Base-by-base conservation (phyloP, 192 early-diverging fungal genomes). In the Coemansia furcata region DNA sequence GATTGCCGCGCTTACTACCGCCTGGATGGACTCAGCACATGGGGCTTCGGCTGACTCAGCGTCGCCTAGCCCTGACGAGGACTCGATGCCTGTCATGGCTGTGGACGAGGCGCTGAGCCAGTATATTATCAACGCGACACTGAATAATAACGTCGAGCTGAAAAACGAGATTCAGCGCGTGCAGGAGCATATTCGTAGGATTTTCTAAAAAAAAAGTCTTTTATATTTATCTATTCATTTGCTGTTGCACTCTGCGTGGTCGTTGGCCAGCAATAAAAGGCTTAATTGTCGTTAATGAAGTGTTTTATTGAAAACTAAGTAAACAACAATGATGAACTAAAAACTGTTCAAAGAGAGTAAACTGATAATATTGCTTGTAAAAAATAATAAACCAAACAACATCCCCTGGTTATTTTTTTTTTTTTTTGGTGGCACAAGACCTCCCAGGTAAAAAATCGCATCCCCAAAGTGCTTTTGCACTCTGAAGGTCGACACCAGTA, bases 101-200 rank as follows among this genome's bases (percentile, higher is more conserved):
- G 74, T 85, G 17, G 84, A 85, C 37, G 64, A 76, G 38, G 84
- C 80, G 0, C 43, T 85, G 57, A 85, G 74, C 72, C 71, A 77
- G 71, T 83, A 83, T 40, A 85, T 85, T 43, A 69, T 83, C 55
- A 68, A 71, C 15, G 63, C 80, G 0, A 74, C 68, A 19, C 44
- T 82, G 23, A 50, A 37, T 39, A 76, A 80, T 35, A 74, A 73
- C 40, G 54, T 40, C 10, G 62, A 67, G 8, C 63, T 85, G 38
- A 72, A 74, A 50, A 55, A 57, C 33, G 80, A 82, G 47, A 46
- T 85, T 12, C 80, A 83, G 59, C 66, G 59, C 0, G 71, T 67
- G 10, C 84, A 85, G 32, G 71, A 71, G 12, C 67, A 66, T 17
- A 71, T 85, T 52, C 80, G 78, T 32, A 69, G 73, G 26, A 52